phyloP scores from a whole-genome alignment of 1,284 basidiomycete species.

The Dichomitus squalens region DNA sequence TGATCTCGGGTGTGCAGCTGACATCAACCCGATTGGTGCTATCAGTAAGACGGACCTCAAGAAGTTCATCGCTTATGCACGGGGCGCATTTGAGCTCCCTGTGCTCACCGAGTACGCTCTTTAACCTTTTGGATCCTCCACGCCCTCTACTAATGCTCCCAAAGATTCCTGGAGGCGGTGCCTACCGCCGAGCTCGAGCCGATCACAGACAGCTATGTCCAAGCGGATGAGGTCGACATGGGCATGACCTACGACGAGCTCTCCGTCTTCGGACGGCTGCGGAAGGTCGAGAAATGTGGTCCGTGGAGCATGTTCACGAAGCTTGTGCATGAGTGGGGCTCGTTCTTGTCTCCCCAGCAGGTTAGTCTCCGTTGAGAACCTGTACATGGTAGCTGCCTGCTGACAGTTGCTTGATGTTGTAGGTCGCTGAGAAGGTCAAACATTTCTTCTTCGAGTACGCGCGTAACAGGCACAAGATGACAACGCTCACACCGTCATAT shows the following conservation, averaged over 20 bases:
- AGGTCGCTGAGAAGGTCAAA: conserved; percentile 98
- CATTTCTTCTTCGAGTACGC: conserved; percentile 97
- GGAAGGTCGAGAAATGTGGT: conserved; percentile 97
- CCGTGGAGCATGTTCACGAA: conserved; percentile 98
- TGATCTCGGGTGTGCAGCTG: conserved; percentile 54
- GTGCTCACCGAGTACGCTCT: conserved; percentile 70
- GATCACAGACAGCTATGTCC: conserved; percentile 91
- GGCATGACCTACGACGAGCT: conserved; percentile 99
- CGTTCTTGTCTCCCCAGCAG: conserved; percentile 76
- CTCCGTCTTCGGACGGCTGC: conserved; percentile 88
- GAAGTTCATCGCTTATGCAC: conserved; percentile 90
- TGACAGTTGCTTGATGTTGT: background rate
- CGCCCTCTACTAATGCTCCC: background rate
- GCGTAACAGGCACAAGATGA: conserved; percentile 99
- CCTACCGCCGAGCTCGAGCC: conserved; percentile 98
- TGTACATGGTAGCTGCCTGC: background rate
- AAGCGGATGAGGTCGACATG: conserved; percentile 98
- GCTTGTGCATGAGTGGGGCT: conserved; percentile 91
- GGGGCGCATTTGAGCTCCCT: conserved; percentile 80
- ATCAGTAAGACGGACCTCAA: conserved; percentile 99
- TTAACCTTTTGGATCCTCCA: background rate
- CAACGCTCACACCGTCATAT: conserved; percentile 94
- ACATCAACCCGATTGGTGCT: conserved; percentile 97
- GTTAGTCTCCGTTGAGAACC: conserved; percentile 41
- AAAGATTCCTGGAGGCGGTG: conserved; percentile 86